Evolutionary conservation across 805 yeast species (phyloP).

Genomic region (Pichia deserticola): DNA sequence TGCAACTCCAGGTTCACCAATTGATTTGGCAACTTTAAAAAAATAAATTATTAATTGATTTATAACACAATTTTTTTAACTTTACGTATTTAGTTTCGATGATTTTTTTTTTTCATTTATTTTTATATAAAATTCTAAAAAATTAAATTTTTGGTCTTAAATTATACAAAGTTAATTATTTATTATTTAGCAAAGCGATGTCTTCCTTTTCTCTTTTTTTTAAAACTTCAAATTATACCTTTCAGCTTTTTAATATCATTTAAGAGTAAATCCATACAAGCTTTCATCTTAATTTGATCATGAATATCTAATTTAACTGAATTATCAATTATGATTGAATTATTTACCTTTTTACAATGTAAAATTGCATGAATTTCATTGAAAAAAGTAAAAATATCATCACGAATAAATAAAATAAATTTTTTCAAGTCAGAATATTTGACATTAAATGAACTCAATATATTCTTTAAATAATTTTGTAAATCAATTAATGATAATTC

Average conservation of each 20-base stretch:
- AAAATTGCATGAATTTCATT: slow-evolving; percentile 10
- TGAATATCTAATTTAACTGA: slow-evolving; percentile 1
- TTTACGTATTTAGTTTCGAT: background rate
- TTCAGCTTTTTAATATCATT: slow-evolving; percentile 11
- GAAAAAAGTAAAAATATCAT: slow-evolving; percentile 11
- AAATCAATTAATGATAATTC: slow-evolving; percentile 8
- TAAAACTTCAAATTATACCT: too few relatives aligned
- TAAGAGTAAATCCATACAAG: slow-evolving; percentile 10
- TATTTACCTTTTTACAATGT: slow-evolving; percentile 4
- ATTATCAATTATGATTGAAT: slow-evolving; percentile 2
- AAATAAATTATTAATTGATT: slow-evolving; percentile 3
- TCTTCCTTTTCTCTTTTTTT: too few relatives aligned
- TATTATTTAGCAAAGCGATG: slow-evolving; percentile 7
- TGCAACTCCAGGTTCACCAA: slow-evolving; percentile 36
- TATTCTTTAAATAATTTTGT: slow-evolving; percentile 18
- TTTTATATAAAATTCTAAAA: too few relatives aligned
- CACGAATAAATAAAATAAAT: slow-evolving; percentile 12
- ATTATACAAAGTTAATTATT: too few relatives aligned
- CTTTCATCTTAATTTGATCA: slow-evolving; percentile 8
- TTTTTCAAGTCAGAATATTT: slow-evolving; percentile 8
- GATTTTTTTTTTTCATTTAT: background rate
- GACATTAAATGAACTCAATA: slow-evolving; percentile 10
- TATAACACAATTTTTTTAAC: too few relatives aligned
- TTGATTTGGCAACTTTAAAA: slow-evolving; percentile 27
- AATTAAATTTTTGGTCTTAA: too few relatives aligned